Base-by-base conservation (phyloP, 2,329 filamentous ascomycete genomes). In the Teratosphaeria destructans region DNA sequence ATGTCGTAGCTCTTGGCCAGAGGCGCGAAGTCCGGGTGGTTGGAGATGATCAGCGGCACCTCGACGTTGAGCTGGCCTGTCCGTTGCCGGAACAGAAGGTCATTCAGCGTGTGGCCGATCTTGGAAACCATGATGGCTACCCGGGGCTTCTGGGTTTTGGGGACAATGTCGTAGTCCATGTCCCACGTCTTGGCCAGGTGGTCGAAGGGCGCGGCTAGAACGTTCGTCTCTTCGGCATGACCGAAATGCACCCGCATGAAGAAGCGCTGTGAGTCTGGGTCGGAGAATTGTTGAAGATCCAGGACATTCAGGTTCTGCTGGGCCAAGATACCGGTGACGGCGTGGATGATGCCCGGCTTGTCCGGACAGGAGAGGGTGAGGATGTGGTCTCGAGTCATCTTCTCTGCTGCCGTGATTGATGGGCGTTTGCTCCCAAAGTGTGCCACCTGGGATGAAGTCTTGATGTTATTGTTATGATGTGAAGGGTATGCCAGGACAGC, bases 41-140 rank as follows among this genome's bases (percentile, higher is more conserved):
- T 94, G 60, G 88, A 92, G 52, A 94, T 85, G 69, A 94, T 88
- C 65, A 91, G 73, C 3, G 88, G 87, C 57, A 92, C 79, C 27
- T 91, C 87, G 66, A 93, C 86, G 68, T 81, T 82, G 58, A 94
- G 79, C 75, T 92, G 88, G 54, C 84, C 84, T 19, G 85, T 86
- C 73, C 86, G 86, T 69, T 87, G 82, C 59, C 89, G 85, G 83
- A 90, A 94, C 43, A 94, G 81, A 55, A 94, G 78, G 74, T 93
- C 88, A 74, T 92, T 92, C 58, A 93, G 79, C 73, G 89, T 93
- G 78, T 93, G 89, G 8, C 89, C 89, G 68, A 90, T 92, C 78
- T 92, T 92, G 69, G 88, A 92, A 34, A 93, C 89, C 89, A 94
- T 93, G 78, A 94, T 90, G 67, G 94, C 79, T 55, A 92, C 86